Evolutionary conservation across 2,329 filamentous ascomycete species (phyloP).

Genomic region (Ustulina deusta): DNA sequence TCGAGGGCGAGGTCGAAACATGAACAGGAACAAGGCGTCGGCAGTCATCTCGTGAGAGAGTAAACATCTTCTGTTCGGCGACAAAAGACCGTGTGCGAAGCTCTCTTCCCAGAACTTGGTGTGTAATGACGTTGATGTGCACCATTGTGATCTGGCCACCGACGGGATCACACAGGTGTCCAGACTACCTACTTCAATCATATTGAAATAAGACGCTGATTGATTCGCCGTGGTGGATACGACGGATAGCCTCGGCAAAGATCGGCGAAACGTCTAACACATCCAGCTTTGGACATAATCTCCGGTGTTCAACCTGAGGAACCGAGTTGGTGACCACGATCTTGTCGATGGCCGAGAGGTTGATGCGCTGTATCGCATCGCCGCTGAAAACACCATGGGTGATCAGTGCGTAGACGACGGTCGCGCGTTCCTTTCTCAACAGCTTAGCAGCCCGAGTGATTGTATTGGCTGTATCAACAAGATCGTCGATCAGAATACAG

Average conservation of each 20-base stretch:
- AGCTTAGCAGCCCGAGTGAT: slow-evolving; percentile 96
- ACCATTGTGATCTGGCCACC: slow-evolving; percentile 19
- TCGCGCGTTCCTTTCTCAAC: slow-evolving; percentile 96
- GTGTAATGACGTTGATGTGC: slow-evolving; percentile 3
- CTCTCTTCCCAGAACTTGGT: slow-evolving; percentile 3
- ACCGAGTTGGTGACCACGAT: slow-evolving; percentile 96
- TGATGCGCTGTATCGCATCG: slow-evolving; percentile 93
- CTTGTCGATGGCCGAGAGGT: slow-evolving; percentile 91
- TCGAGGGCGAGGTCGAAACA: slow-evolving; percentile 26
- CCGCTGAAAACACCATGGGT: slow-evolving; percentile 96
- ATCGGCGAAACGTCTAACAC: slow-evolving; percentile 91
- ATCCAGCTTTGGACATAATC: slow-evolving; percentile 86
- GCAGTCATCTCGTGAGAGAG: slow-evolving; percentile 19
- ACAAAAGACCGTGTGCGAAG: slow-evolving; percentile 13
- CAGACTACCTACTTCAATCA: slow-evolving; percentile 61
- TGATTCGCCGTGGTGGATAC: slow-evolving; percentile 97
- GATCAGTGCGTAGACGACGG: slow-evolving; percentile 87
- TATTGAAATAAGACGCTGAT: slow-evolving; percentile 95
- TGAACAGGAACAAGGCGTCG: slow-evolving; percentile 25
- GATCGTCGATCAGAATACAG: slow-evolving; percentile 92
- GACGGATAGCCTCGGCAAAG: slow-evolving; percentile 94
- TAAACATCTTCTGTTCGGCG: slow-evolving; percentile 18
- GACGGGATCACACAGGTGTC: neutral
- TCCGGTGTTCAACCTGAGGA: slow-evolving; percentile 84
- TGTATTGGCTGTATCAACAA: slow-evolving; percentile 96